These are phyloP conservation scores for Thraustotheca clavata DNA, from an alignment of 352 stramenopile genomes.

Conservation along the genomic window DNA sequence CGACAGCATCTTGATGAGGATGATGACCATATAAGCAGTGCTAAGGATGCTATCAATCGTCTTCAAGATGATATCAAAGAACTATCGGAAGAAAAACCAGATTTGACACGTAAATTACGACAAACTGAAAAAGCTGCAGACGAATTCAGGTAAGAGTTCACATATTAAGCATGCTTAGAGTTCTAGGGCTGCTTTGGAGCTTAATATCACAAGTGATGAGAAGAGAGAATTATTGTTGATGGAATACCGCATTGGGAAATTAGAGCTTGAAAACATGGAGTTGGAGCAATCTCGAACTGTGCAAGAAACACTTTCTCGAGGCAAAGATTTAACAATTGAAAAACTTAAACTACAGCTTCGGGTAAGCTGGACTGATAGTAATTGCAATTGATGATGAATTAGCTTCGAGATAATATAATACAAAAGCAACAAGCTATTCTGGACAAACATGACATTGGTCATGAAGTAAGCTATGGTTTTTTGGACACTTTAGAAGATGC, in stretches of 20 bases:
- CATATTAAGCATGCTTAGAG: conserved; percentile 31
- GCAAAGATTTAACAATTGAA: conserved; percentile 50
- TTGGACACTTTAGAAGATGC: conserved; percentile 27
- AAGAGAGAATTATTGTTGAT: conserved; percentile 60
- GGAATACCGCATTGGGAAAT: conserved; percentile 81
- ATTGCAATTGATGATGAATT: neutral
- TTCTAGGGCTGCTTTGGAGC: conserved; percentile 23
- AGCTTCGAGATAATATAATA: conserved; percentile 50
- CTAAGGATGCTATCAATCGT: neutral
- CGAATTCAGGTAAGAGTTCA: conserved; percentile 32
- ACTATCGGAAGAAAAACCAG: conserved; percentile 19
- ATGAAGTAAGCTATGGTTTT: conserved; percentile 27
- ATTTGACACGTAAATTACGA: conserved; percentile 28
- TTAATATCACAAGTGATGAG: conserved; percentile 34
- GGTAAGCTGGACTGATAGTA: neutral
- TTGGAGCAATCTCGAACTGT: conserved; percentile 52
- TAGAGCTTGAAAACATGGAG: conserved; percentile 90
- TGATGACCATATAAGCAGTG: conserved; percentile 1
- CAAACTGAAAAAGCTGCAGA: conserved; percentile 43
- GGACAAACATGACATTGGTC: conserved; percentile 31
- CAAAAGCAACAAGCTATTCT: conserved; percentile 38
- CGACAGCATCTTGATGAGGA: conserved; percentile 24
- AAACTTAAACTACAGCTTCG: conserved; percentile 37
- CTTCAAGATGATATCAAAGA: conserved; percentile 22
- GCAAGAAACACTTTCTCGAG: conserved; percentile 37